Evolutionary conservation across 2,329 filamentous ascomycete species (phyloP), one percentile per base, ranked within the genome.

Genomic region (Calonectria montana): DNA sequence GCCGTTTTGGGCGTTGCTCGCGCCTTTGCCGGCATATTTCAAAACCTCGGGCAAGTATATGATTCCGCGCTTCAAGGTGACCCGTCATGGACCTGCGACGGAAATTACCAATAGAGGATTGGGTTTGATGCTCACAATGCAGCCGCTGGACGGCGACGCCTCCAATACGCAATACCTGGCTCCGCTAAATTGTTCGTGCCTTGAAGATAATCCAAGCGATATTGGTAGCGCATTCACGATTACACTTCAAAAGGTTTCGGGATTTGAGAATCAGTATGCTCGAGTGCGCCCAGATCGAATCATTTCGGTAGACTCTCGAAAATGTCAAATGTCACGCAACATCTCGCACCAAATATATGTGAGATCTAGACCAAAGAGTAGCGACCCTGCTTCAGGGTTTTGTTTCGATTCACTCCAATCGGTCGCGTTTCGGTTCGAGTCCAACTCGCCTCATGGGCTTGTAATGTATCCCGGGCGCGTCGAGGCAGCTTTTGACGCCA

Each of bases 61-160:
- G 7, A 50, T 65, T 23, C 62, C 62, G 3, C 29, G 3, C 15
- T 65, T 65, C 43, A 65, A 65, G 21, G 31, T 18, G 13, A 16
- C 43, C n/a, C 62, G 62, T 18, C 41, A 50, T 9, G 62, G 62
- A 3, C 41, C 41, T 9, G 41, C 62, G 15, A 65, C 43, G n/a
- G 62, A 65, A 50, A 50, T 65, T 9, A 65, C 62, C n/a, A 65
- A 65, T 15, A 65, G 16, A 23, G 62, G 62, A 3, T 7, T 65
- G 45, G 62, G 62, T 25, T 29, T 65, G 10, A 13, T 43, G 16
- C 21, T 65, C 2, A 35, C 15, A 6, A 16, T 65, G 7, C 43
- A 48, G 13, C 45, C 27, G 16, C 15, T 65, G 7, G 45, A 39
- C 2, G 27, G 31, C 10, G 62, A 65, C 21, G 43, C 29, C 15